Evolutionary conservation across 1,139 yeast species (phyloP).

Genomic region (Yamadazyma trypodendri): DNA sequence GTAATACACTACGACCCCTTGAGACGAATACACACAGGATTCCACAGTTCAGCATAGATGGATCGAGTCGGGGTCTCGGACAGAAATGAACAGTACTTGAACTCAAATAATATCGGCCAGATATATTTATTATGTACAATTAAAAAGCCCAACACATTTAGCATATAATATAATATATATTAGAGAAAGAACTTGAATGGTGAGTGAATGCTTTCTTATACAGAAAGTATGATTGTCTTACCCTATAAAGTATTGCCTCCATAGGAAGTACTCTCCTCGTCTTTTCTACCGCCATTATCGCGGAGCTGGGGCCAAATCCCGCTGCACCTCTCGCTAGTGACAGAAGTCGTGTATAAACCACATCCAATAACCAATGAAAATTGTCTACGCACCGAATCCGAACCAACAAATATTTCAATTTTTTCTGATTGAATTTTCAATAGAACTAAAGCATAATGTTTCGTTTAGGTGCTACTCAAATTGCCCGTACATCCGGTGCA

Average conservation of each 20-base stretch:
- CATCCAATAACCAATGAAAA: slow-evolving; percentile 20
- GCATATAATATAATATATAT: slow-evolving; percentile 8
- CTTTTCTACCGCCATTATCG: no score
- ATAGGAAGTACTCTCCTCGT: no score
- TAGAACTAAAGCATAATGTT: slow-evolving; percentile 40
- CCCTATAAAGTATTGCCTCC: no score
- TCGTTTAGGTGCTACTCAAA: slow-evolving; percentile 63
- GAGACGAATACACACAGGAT: background rate
- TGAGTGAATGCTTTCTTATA: background rate
- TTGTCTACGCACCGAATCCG: slow-evolving; percentile 18
- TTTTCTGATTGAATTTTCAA: slow-evolving; percentile 9
- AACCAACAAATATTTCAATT: slow-evolving; percentile 12
- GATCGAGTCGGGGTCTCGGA: slow-evolving; percentile 2
- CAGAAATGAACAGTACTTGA: background rate
- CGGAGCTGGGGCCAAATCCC: no score
- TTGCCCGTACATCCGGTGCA: slow-evolving; percentile 58
- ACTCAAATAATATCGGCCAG: background rate
- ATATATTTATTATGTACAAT: slow-evolving; percentile 11
- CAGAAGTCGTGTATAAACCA: slow-evolving; percentile 12
- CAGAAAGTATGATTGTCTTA: no score
- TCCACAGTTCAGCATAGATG: background rate
- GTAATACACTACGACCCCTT: background rate
- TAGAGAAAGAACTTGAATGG: background rate
- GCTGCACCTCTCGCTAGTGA: background rate
- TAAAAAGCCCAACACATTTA: slow-evolving; percentile 5